Base-by-base conservation (phyloP, 257 asterid species). In the Lycium barbarum region DNA sequence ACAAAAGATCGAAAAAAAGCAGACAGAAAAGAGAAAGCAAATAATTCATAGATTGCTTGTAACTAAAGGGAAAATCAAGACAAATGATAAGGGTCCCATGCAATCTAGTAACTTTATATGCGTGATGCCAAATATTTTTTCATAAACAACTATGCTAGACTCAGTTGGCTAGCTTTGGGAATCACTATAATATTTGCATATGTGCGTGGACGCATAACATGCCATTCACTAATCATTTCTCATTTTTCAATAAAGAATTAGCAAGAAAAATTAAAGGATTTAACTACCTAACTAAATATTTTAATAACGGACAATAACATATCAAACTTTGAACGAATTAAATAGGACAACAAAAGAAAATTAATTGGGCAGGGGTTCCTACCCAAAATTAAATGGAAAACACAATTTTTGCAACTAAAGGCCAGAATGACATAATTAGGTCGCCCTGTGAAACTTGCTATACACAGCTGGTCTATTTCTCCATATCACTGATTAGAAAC, bases 361-460 rank as follows among this genome's bases (percentile, higher is more conserved):
- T 22, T 74, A 22, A 73, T 73, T 10, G 1, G 6, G 7, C 4
- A 38, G 62, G 7, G n/a, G 54, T 73, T 10, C 40, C 74, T 51
- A 59, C 36, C 79, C 66, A 43, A 20, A 86, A 82, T 83, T 40
- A 33, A 43, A 80, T 20, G 73, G 10, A 38, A 26, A 12, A 54
- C 20, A 59, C 33, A 45, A 22, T 57, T 79, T 57, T 81, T 76
- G 68, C 87, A 85, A 26, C 33, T 26, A 26, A 26, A 26, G 33
- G 33, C 71, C 87, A 47, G 12, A 85, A 13, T 18, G 65, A 6
- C 45, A 80, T 85, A 45, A 88, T 84, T 86, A 83, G 67, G 80
- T 92, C 89, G 5, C 45, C 45, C 94, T 93, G 93, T 89, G 84
- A 22, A 26, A 53, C 33, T 78, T 53, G 65, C 49, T 26, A 22